Conservation (phyloP, 306 rosid genomes). For the Prunus mira region DNA sequence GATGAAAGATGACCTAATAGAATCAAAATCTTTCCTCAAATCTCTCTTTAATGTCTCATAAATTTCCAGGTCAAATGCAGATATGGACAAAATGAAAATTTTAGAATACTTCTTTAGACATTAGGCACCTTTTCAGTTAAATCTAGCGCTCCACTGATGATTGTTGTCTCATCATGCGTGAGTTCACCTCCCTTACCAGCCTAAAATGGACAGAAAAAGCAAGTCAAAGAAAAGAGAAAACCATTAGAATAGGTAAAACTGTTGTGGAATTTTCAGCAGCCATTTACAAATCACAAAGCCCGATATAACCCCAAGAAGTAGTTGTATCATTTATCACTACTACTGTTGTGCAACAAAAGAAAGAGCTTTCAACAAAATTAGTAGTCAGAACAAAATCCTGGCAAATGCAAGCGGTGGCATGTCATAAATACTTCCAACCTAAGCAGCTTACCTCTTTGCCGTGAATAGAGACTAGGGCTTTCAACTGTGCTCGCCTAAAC, state of each 20-base stretch:
- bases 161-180: slow-evolving; percentile 87
- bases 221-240: not conserved
- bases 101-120: slow-evolving; percentile 3
- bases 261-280: slow-evolving; percentile 11
- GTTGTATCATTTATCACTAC: not conserved
- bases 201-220: slow-evolving; percentile 40
- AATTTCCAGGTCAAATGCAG: not conserved
- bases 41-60: not conserved
- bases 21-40: not conserved
- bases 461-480: slow-evolving; percentile 50
- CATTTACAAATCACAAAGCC: not conserved
- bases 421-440: not conserved
- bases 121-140: slow-evolving; percentile 76
- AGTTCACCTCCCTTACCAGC: slow-evolving; percentile 99
- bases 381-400: not conserved
- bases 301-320: not conserved
- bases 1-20: not conserved
- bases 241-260: not conserved
- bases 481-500: slow-evolving; percentile 54
- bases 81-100: not conserved
- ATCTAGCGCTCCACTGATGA: slow-evolving; percentile 94
- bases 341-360: not conserved
- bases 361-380: not conserved
- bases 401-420: not conserved
- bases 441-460: slow-evolving; percentile 39